These are phyloP conservation scores for Backusella australiensis DNA, from an alignment of 192 early-diverging fungal species.

Conservation along the genomic window DNA sequence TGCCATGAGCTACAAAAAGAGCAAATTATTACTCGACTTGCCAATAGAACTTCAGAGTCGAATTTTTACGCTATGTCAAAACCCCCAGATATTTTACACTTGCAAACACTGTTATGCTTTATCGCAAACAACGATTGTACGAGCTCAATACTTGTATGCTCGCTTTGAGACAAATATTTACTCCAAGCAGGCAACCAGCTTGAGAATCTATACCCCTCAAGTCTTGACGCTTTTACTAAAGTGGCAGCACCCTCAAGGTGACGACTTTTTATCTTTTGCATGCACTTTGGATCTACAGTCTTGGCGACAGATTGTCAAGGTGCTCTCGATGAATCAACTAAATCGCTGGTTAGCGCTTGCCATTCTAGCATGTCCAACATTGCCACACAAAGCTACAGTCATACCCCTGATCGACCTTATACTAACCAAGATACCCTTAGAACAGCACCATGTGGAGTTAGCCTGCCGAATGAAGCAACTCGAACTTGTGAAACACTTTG, in stretches of 20 bases:
- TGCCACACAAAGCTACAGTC: neutral
- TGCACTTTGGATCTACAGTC: neutral
- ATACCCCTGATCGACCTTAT: neutral
- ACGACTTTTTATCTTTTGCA: neutral
- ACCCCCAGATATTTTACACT: neutral
- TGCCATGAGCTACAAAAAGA: neutral
- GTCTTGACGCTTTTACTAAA: neutral
- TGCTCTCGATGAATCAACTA: neutral
- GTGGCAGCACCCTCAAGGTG: neutral
- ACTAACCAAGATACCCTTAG: neutral
- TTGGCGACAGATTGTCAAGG: neutral
- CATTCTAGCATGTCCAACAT: neutral
- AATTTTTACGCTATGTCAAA: neutral
- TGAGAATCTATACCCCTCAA: neutral
- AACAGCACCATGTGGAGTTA: neutral
- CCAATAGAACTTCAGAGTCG: neutral
- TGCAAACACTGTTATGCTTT: neutral
- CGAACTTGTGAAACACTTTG: neutral
- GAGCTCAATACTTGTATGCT: neutral
- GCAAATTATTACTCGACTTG: neutral
- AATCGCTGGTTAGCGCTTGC: neutral
- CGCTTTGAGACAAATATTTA: neutral
- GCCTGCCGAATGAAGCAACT: neutral
- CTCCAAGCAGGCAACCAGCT: neutral
- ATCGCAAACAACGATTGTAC: neutral